A percentile compares a stretch with the other conserved stretches of the same genome.
These are phyloP conservation scores for Fusarium chuoi DNA, from an alignment of 2,329 filamentous ascomycete genomes.

Conservation along the genomic window DNA sequence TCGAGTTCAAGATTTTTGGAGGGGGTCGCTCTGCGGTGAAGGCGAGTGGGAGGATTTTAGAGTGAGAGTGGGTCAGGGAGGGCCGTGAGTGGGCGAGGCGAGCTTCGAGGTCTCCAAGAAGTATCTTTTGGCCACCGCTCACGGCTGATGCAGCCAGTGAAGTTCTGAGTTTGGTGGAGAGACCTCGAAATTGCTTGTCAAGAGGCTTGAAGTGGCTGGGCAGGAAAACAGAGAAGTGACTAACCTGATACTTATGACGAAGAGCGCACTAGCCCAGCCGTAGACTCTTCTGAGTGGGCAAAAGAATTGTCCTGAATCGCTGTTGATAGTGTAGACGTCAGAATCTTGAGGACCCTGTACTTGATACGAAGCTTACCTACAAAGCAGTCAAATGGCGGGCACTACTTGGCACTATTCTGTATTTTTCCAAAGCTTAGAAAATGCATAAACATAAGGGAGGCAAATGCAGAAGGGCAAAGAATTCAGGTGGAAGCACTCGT, in stretches of 20 bases:
- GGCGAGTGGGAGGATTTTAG: slow-evolving; percentile 34
- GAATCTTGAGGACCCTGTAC: slow-evolving; percentile 1
- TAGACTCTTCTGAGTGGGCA: slow-evolving; percentile 16
- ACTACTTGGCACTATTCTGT: slow-evolving; percentile 9
- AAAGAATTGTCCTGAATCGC: slow-evolving; percentile 27
- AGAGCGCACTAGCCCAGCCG: slow-evolving; percentile 15
- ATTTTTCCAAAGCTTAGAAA: slow-evolving; percentile 20
- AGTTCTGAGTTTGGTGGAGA: slow-evolving; percentile 17
- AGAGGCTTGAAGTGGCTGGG: slow-evolving; percentile 37
- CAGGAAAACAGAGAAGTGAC: slow-evolving; percentile 22
- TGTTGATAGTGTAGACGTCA: slow-evolving; percentile 15
- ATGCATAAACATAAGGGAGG: not conserved
- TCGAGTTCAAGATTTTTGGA: slow-evolving; percentile 42
- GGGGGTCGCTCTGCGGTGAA: slow-evolving; percentile 43
- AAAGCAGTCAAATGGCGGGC: not conserved
- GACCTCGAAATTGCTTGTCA: slow-evolving; percentile 14
- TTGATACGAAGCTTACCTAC: not conserved
- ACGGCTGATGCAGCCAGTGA: slow-evolving; percentile 29
- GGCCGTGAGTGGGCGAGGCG: slow-evolving; percentile 42
- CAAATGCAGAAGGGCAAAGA: slow-evolving; percentile 27
- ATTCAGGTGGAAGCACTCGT: slow-evolving; percentile 7
- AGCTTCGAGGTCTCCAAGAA: slow-evolving; percentile 26
- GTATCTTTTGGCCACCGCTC: slow-evolving; percentile 45
- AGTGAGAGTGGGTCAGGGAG: slow-evolving; percentile 41
- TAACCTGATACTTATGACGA: slow-evolving; percentile 31